phyloP scores from a whole-genome alignment of 2,329 filamentous ascomycete genomes.

The Ambrosiella cleistominuta region DNA sequence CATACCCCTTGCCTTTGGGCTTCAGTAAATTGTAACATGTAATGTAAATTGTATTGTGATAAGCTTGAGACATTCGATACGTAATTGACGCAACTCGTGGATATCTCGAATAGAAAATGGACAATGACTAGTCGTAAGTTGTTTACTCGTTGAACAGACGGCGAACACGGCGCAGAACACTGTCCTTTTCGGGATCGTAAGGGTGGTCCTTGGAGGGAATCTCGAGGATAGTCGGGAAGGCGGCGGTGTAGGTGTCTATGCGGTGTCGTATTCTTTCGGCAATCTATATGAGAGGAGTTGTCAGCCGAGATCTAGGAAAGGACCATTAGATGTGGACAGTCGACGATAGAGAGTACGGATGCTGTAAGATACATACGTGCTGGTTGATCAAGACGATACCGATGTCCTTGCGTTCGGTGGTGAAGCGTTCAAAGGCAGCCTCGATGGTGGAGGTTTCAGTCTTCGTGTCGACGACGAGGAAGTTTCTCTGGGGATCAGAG shows the following conservation, averaged over 20 bases:
- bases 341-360: neutral
- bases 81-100: neutral
- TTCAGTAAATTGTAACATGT: no score
- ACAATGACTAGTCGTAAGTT: neutral
- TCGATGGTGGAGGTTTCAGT: constrained; percentile 82
- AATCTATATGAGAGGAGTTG: constrained; percentile 36
- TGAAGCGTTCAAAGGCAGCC: constrained; percentile 76
- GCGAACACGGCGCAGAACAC: constrained; percentile 73
- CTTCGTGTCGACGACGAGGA: constrained; percentile 87
- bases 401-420: constrained; percentile 82
- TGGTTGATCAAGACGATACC: constrained; percentile 95
- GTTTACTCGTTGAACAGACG: constrained; percentile 48
- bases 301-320: neutral
- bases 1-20: no score
- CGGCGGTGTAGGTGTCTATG: constrained; percentile 80
- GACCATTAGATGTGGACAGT: neutral
- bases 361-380: constrained; percentile 43
- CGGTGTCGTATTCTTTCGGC: constrained; percentile 84
- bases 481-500: constrained; percentile 89
- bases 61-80: no score
- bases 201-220: constrained; percentile 98
- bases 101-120: constrained; percentile 1
- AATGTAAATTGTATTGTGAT: no score
- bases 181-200: constrained; percentile 98
- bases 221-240: constrained; percentile 90